Conservation (phyloP, 495 filamentous ascomycete species). For the Geopyxis carbonaria region DNA sequence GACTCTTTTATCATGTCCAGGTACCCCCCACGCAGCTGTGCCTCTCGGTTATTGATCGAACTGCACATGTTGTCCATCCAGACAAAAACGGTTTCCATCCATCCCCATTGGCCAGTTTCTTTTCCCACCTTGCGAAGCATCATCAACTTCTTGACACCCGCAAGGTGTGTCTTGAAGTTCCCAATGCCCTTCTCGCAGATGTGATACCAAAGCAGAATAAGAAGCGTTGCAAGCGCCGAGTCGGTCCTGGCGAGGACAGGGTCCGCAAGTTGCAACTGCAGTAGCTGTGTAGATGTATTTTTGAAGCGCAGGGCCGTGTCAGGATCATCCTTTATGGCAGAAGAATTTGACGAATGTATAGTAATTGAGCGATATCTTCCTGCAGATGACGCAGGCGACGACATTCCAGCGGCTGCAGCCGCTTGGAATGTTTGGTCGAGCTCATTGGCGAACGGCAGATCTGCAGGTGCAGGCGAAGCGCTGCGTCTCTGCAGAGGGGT, state of each 20-base stretch:
- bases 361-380: too few relatives aligned
- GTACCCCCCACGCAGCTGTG: constrained; percentile 58
- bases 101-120: constrained; percentile 51
- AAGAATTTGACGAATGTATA: too few relatives aligned
- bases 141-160: constrained; percentile 82
- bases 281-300: constrained; percentile 56
- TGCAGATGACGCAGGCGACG: constrained; percentile 4
- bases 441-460: too few relatives aligned
- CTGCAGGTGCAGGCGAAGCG: too few relatives aligned
- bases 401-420: neutral
- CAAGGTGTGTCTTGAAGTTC: constrained; percentile 85
- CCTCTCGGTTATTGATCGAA: constrained; percentile 79
- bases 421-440: too few relatives aligned
- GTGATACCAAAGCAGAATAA: constrained; percentile 81
- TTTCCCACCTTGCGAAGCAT: constrained; percentile 53
- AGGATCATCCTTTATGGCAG: constrained; percentile 5
- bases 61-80: constrained; percentile 93
- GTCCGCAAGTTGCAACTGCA: constrained; percentile 71
- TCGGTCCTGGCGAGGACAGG: constrained; percentile 58
- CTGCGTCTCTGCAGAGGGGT: too few relatives aligned
- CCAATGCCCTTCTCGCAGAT: constrained; percentile 84
- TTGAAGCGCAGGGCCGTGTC: constrained; percentile 37
- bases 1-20: constrained; percentile 49
- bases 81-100: constrained; percentile 93
- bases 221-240: constrained; percentile 70